Evolutionary conservation across 2,329 filamentous ascomycete genomes (phyloP).

Genomic region (Arthrobotrys sphaeroides): DNA sequence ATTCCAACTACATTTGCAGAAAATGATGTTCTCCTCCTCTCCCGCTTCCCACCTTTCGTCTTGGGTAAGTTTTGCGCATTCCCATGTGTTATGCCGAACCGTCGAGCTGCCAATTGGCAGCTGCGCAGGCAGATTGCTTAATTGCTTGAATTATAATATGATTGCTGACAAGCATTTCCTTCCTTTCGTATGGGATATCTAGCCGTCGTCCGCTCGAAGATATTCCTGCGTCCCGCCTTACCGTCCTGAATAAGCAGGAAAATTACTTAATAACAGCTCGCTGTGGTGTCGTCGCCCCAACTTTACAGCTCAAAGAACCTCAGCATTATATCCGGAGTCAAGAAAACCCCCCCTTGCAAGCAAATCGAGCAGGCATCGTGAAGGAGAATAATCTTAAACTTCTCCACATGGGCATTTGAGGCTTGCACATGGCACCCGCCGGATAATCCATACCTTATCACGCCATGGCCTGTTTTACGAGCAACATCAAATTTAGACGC

Average conservation of each 20-base stretch:
- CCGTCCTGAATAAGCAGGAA: conserved; percentile 43
- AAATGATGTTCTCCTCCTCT: conserved; percentile 17
- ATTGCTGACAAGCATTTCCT: conserved; percentile 22
- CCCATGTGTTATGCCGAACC: conserved; percentile 36
- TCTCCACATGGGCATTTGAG: conserved; percentile 53
- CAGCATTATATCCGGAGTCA: conserved; percentile 36
- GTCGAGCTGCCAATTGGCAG: conserved; percentile 30
- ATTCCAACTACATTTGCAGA: conserved; percentile 19
- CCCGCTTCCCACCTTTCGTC: conserved; percentile 47
- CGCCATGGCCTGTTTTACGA: conserved; percentile 45
- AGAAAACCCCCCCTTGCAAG: not conserved
- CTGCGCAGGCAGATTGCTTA: conserved; percentile 39
- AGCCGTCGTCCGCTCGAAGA: conserved; percentile 36
- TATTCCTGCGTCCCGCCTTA: conserved; percentile 33
- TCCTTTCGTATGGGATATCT: conserved; percentile 36
- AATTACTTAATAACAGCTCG: conserved; percentile 32
- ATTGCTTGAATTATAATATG: conserved; percentile 32
- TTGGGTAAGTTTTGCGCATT: conserved; percentile 50
- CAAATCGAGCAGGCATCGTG: conserved; percentile 28
- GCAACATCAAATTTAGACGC: conserved; percentile 44
- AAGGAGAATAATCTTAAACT: conserved; percentile 54
- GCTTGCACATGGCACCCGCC: conserved; percentile 47
- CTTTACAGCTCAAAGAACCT: conserved; percentile 8
- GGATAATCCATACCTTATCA: conserved; percentile 46
- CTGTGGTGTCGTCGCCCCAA: conserved; percentile 39